phyloP scores from a whole-genome alignment of 345 rosid genomes.

The Trapa incisa region DNA sequence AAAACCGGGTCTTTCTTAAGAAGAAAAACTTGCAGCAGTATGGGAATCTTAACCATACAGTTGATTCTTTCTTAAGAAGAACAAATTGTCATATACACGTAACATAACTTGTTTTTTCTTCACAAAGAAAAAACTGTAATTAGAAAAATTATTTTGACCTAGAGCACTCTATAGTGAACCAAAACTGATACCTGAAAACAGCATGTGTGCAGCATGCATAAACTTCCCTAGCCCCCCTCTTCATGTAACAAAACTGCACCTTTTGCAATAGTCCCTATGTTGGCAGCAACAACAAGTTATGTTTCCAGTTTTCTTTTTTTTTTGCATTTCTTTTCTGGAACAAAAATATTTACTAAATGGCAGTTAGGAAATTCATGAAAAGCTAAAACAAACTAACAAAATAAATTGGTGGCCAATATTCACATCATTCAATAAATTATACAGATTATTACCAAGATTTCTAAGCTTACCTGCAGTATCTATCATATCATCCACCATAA shows the following conservation, averaged over 20 bases:
- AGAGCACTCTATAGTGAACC: background rate
- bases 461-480: too few relatives aligned
- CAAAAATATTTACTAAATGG: too few relatives aligned
- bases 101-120: background rate
- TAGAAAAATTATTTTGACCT: too few relatives aligned
- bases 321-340: too few relatives aligned
- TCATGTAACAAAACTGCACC: constrained; percentile 37
- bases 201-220: constrained; percentile 94
- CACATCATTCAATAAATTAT: too few relatives aligned
- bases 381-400: too few relatives aligned
- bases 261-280: constrained; percentile 64
- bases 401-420: too few relatives aligned
- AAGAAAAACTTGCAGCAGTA: background rate
- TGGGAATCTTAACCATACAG: background rate
- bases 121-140: background rate
- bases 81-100: too few relatives aligned
- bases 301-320: background rate
- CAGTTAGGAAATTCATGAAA: too few relatives aligned
- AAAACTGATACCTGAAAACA: constrained; percentile 61
- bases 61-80: background rate
- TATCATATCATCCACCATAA: too few relatives aligned
- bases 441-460: too few relatives aligned
- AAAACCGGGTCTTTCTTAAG: background rate
- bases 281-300: constrained; percentile 8
- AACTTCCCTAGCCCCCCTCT: constrained; percentile 97